Conservation (phyloP, 352 stramenopile species). For the Thalassiosira exigua region DNA sequence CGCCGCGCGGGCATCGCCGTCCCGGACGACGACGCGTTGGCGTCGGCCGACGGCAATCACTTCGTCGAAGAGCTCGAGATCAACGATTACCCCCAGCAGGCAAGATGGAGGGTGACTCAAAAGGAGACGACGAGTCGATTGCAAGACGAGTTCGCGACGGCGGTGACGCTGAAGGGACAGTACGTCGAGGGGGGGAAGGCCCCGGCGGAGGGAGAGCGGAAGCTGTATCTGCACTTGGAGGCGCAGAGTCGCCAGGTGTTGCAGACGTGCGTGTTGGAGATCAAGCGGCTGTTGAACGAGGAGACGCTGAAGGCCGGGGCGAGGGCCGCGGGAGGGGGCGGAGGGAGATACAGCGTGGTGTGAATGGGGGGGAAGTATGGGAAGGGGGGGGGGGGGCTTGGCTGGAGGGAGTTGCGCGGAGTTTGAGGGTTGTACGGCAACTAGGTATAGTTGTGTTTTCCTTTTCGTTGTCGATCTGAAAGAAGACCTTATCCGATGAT, state of each 20-base stretch:
- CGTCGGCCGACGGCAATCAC: slow-evolving; percentile 63
- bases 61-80: slow-evolving; percentile 84
- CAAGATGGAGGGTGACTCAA: slow-evolving; percentile 84
- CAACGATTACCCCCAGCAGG: slow-evolving; percentile 83
- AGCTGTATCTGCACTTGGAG: slow-evolving; percentile 83
- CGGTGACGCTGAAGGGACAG: slow-evolving; percentile 82
- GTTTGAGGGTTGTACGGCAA: neutral
- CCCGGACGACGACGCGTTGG: slow-evolving; percentile 32
- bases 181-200: slow-evolving; percentile 66
- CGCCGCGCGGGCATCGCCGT: slow-evolving; percentile 72
- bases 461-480: neutral
- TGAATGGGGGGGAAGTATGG: neutral
- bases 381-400: neutral
- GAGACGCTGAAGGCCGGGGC: slow-evolving; percentile 78
- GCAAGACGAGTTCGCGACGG: slow-evolving; percentile 85
- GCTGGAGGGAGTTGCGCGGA: neutral
- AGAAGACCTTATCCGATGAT: neutral
- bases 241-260: slow-evolving; percentile 76
- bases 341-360: slow-evolving; percentile 76
- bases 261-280: slow-evolving; percentile 78
- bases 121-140: slow-evolving; percentile 83
- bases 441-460: neutral
- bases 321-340: slow-evolving; percentile 32
- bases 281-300: slow-evolving; percentile 82
- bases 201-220: slow-evolving; percentile 69